Evolutionary conservation across 2,329 filamentous ascomycete genomes (phyloP), one percentile per base, ranked within the genome.

Genomic region (Escovopsis weberi): DNA sequence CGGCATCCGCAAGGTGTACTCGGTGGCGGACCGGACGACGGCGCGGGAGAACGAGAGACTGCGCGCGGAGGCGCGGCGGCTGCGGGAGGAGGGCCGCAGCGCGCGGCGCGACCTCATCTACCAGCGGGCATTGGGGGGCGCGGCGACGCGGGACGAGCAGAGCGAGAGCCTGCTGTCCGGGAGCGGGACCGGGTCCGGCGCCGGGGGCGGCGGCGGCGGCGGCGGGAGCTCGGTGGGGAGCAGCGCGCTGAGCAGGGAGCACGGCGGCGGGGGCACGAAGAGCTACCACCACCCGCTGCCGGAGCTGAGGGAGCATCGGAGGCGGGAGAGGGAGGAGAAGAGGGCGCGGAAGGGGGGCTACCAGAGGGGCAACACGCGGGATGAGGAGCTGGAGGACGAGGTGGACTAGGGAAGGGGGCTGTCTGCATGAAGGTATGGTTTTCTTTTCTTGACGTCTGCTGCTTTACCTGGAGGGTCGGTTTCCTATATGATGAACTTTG

Each of bases 1-100:
- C 38, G 70, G 71, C 40, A 78, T 78, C 51, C 66, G 74, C 49
- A 78, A 78, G 61, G 74, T 78, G 30, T 77, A 78, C 63, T 76
- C 72, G 34, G 70, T 68, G 1, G 70, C 73, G 9, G 72, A 76
- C 58, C 70, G 70, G 51, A 72, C 63, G 41, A 66, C 63, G 26
- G 57, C 60, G 40, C 67, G 70, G 34, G 74, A 76, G 56, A 55
- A 65, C 28, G 72, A 78, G 52, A 67, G 69, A 15, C 63, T 75
- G 48, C 68, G 72, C 33, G 64, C 68, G 39, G 77, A 80, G 59
- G 74, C 74, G 1, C 62, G 67, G 18, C 66, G 67, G 34, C 59
- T 75, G n/a, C 67, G 70, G 42, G 71, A 75, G 42, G 70, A 73
- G 50, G 68, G 68, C 40, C 66, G 72, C 9, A 44, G 51, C 26